Evolutionary conservation across 1,284 basidiomycete species (phyloP).

Genomic region (Phenoliferia sp.): DNA sequence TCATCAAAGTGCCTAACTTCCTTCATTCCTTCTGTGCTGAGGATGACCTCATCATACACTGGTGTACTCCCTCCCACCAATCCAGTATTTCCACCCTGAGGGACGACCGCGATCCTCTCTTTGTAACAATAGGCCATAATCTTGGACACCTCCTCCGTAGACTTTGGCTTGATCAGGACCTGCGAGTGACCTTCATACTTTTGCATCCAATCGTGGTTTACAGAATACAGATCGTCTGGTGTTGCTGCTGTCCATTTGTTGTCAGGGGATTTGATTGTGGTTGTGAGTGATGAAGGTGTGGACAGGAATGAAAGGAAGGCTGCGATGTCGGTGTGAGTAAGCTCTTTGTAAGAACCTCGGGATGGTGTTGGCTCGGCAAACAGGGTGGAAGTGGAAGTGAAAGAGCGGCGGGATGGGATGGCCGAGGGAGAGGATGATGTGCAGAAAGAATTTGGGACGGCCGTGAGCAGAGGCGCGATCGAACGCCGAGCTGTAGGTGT

Average conservation of each 20-base stretch:
- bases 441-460: neutral
- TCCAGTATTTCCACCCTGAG: slow-evolving; percentile 98
- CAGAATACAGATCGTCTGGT: slow-evolving; percentile 62
- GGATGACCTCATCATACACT: slow-evolving; percentile 78
- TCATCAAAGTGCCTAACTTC: slow-evolving; percentile 87
- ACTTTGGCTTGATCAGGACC: slow-evolving; percentile 83
- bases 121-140: slow-evolving; percentile 76
- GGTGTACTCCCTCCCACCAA: slow-evolving; percentile 95
- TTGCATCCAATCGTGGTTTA: slow-evolving; percentile 96
- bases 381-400: neutral
- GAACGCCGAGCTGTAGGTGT: too few species aligned
- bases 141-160: slow-evolving; percentile 78
- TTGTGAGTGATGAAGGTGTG: slow-evolving; percentile 47
- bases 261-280: slow-evolving; percentile 40
- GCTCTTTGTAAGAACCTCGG: slow-evolving; percentile 43
- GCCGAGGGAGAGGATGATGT: neutral
- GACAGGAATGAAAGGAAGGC: slow-evolving; percentile 48
- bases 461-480: too few species aligned
- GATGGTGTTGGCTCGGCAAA: slow-evolving; percentile 14
- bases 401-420: neutral
- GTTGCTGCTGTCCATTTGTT: slow-evolving; percentile 20
- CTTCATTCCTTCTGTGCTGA: slow-evolving; percentile 77
- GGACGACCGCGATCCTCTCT: slow-evolving; percentile 77
- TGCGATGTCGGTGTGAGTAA: slow-evolving; percentile 48
- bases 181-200: slow-evolving; percentile 82